Evolutionary conservation across 257 asterid species (phyloP), one percentile per base, ranked within the genome.

Genomic region (Nemophila menziesii): DNA sequence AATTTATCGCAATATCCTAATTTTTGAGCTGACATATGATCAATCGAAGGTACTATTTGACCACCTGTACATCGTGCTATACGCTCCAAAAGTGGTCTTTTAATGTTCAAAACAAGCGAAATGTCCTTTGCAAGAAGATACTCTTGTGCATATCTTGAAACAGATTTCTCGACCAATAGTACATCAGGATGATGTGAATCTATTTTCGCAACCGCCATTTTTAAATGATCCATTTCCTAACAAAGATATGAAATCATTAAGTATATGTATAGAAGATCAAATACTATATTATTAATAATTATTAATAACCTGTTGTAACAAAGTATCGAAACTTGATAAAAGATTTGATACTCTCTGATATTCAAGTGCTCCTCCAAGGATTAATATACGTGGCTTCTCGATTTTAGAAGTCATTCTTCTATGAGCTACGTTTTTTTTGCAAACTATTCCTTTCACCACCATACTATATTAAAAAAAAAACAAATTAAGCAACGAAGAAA

Each of bases 211-310:
- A 89, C 92, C 55, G 93, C 93, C 97, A 89, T 89, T 74, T 84
- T 89, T 49, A 84, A 84, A 84, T 89, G 95, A 74, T 89, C 98
- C 95, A 76, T 89, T 67, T 89, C 97, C 95, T 89, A 74, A 34
- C n/a, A 37, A 37, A 7, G 6, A 21, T 16, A n/a, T n/a, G n/a
- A n/a, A n/a, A n/a, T n/a, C n/a, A n/a, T n/a, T n/a, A 48, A 67
- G 67, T n/a, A n/a, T 39, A 26, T 41, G 50, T 50, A 47, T 44
- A 36, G 60, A 37, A 19, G 54, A 37, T 37, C 48, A 47, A n/a
- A n/a, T n/a, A n/a, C n/a, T n/a, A n/a, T n/a, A n/a, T n/a, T n/a
- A n/a, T n/a, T n/a, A n/a, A n/a, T 44, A 29, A 54, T 41, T 49
- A 49, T n/a, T n/a, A n/a, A n/a, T 56, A 65, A 86, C 97, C 90